Base-by-base conservation (phyloP, 352 stramenopile genomes). In the Pythium oligandrum region DNA sequence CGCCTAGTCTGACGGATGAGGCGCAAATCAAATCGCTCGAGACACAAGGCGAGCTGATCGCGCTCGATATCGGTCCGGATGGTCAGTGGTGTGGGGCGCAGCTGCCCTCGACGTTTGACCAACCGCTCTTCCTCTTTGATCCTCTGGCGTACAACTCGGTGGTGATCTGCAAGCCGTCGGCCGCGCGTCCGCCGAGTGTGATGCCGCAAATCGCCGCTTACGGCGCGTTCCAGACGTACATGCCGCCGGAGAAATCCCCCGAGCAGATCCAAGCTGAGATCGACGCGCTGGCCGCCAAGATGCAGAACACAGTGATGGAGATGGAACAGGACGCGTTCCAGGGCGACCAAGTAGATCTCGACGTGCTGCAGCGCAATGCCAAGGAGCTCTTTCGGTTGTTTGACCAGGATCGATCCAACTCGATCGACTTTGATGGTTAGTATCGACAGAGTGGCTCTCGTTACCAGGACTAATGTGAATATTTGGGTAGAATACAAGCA, bases 401-500 rank as follows among this genome's bases (percentile, higher is more conserved):
- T 49, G 80, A 90, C 39, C 63, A 83, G 32, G 80, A 90, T 57
- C 74, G 72, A 40, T 90, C 80, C 37, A 73, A 88, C 57, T 84
- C 78, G 33, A 90, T 90, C 48, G 78, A 90, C 46, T 88, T 88
- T 59, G 62, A 76, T 53, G 79, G 79, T 90, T 55, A 6, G 38
- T 12, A 6, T 17, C 6, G 12, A 53, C 38, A 42, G 38, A 42
- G 7, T 8, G 7, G 38, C 6, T 53, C 10, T 45, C 10, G 52
- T 64, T 7, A 42, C 8, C 6, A 34, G 1, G 9, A 35, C 4
- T 31, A 17, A 33, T 26, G 32, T 30, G 4, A 11, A 26, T 17
- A 8, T 38, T 12, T 31, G n/a, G n/a, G 12, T 46, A 89, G 80
- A 91, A 50, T 91, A 87, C 68, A 83, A 83, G 48, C 66, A 80